A percentile compares a stretch with the other conserved stretches of the same genome.
Conservation (phyloP, 1,284 basidiomycete genomes). For the Neonothopanus nambi region DNA sequence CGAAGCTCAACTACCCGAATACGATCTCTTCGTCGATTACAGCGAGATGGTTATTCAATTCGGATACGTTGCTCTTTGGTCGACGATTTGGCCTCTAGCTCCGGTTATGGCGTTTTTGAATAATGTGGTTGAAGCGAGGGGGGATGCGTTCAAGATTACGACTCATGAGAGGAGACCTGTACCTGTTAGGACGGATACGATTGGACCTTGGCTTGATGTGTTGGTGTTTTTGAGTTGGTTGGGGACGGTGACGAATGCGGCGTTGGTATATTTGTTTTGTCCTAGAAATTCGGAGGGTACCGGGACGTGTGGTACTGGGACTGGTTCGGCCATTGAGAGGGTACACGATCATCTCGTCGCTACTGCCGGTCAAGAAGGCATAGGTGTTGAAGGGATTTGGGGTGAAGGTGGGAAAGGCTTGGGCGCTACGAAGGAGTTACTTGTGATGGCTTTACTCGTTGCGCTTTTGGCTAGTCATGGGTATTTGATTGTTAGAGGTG, state of each 20-base stretch:
- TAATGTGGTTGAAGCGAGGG: conserved; percentile 90
- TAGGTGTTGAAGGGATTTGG: conserved; percentile 1
- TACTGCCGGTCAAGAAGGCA: conserved; percentile 4
- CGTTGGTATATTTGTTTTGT: conserved; percentile 84
- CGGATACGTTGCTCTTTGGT: conserved; percentile 91
- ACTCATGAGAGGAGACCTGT: conserved; percentile 85
- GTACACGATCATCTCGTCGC: conserved; percentile 19
- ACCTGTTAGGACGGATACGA: conserved; percentile 84
- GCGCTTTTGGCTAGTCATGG: conserved; percentile 80
- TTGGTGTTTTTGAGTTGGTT: conserved; percentile 89
- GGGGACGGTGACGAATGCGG: conserved; percentile 80
- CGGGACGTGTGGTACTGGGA: background rate
- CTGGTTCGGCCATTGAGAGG: conserved; percentile 17
- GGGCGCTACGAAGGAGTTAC: conserved; percentile 50
- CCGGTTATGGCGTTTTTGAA: conserved; percentile 81
- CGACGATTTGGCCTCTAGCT: conserved; percentile 92
- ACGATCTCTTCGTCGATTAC: conserved; percentile 84
- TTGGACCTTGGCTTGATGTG: conserved; percentile 93
- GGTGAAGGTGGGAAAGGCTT: background rate
- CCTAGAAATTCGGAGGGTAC: conserved; percentile 23
- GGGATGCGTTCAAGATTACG: conserved; percentile 94
- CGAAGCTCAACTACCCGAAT: conserved; percentile 82
- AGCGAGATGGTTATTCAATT: conserved; percentile 96
- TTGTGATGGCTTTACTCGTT: conserved; percentile 70
- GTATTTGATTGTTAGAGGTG: conserved; percentile 66